Evolutionary conservation across 1,284 basidiomycete genomes (phyloP), one percentile per base, ranked within the genome.

Genomic region (Malassezia japonica): DNA sequence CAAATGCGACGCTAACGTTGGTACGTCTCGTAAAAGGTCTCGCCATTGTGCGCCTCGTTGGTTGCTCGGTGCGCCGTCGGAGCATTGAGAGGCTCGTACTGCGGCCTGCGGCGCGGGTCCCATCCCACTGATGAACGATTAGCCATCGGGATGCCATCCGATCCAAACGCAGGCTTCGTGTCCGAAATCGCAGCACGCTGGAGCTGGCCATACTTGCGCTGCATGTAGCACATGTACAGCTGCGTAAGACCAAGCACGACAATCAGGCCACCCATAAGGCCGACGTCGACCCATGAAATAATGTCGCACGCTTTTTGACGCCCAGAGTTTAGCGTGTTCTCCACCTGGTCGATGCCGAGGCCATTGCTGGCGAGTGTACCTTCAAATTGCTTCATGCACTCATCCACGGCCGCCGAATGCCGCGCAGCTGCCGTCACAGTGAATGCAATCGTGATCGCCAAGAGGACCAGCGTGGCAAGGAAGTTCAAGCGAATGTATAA

Each of bases 201-300:
- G 24, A 62, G 48, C 37, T 63, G 50, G 9, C 70, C 70, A 46
- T 72, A 72, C 13, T 56, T 52, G 1, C 59, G 46, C 55, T 68
- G 67, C 28, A 60, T 57, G 46, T 54, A 59, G 55, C 62, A 59
- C 70, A 72, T 71, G 60, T 70, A 72, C 48, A 71, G 57, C 55
- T 72, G 66, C 35, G 54, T 66, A n/a, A 72, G 40, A 4, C 64
- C 67, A 42, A 72, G 57, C 28, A 72, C 34, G 3, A 63, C 46
- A 18, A 71, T 56, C 36, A 72, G 42, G 6, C 62, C 59, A 6
- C 52, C 63, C 67, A 70, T 68, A 24, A 60, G 51, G 27, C 70
- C 70, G 12, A 67, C 60, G 51, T 72, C 65, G 7, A 60, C 59
- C 70, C 70, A 72, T 18, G 65, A 48, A 32, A 70, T 58, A 48